These are phyloP conservation scores for Solanum pimpinellifolium DNA, from an alignment of 257 asterid species.

Conservation along the genomic window DNA sequence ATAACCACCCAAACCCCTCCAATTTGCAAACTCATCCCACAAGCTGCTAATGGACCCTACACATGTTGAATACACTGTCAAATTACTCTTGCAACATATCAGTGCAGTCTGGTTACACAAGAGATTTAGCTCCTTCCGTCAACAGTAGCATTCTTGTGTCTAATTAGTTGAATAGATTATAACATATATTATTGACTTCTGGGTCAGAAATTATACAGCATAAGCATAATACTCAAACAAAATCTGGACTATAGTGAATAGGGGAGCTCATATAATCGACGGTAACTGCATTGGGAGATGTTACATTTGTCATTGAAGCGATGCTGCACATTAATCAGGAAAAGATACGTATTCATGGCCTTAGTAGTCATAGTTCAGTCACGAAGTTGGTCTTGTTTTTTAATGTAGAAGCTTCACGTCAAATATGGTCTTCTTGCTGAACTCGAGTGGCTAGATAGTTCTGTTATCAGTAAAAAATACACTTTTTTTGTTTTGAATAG, in stretches of 20 bases:
- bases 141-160: not conserved
- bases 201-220: not conserved
- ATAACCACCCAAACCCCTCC: slow-evolving; percentile 49
- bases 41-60: slow-evolving; percentile 24
- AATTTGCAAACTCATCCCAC: slow-evolving; percentile 42
- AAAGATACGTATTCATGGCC: not conserved
- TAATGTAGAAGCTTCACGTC: not conserved
- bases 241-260: not conserved
- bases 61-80: not conserved
- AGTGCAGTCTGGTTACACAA: not conserved
- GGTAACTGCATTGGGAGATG: not conserved
- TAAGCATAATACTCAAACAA: not conserved
- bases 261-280: not conserved
- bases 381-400: not conserved
- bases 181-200: not conserved
- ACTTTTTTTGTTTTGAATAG: not conserved
- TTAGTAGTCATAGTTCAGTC: not conserved
- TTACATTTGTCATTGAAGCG: not conserved
- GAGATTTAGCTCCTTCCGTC: not conserved
- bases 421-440: not conserved
- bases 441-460: not conserved
- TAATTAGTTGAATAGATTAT: not conserved
- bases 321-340: not conserved
- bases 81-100: not conserved
- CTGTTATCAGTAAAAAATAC: not conserved